These are phyloP conservation scores for Wickerhamomyces silvicola DNA, from an alignment of 805 yeast genomes.

Conservation along the genomic window DNA sequence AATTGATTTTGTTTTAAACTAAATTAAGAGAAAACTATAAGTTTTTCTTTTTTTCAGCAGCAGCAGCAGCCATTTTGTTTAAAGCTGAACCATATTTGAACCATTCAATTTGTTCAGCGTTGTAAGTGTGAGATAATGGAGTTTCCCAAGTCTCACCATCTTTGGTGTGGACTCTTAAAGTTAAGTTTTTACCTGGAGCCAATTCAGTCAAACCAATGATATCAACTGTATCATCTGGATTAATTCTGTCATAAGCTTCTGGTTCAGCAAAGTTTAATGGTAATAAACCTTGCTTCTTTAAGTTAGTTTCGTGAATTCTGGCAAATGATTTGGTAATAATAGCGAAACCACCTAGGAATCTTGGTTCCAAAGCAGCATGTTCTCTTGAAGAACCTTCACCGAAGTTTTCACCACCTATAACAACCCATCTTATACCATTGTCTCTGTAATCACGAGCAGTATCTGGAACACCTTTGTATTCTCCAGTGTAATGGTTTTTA, in stretches of 20 bases:
- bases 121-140: constrained; percentile 93
- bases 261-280: constrained; percentile 91
- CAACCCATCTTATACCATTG: constrained; percentile 91
- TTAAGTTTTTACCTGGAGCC: constrained; percentile 90
- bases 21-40: too few species aligned
- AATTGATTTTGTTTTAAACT: too few species aligned
- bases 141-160: constrained; percentile 83
- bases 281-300: constrained; percentile 98
- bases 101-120: constrained; percentile 96
- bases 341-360: constrained; percentile 97
- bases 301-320: constrained; percentile 98
- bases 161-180: constrained; percentile 64
- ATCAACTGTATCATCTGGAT: constrained; percentile 86
- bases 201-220: constrained; percentile 75
- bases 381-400: constrained; percentile 99
- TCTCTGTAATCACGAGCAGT: constrained; percentile 94
- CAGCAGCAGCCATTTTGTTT: constrained; percentile 76
- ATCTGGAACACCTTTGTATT: constrained; percentile 93
- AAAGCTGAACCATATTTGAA: constrained; percentile 98
- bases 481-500: constrained; percentile 87
- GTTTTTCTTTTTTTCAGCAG: constrained; percentile 8
- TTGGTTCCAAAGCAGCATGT: constrained; percentile 99
- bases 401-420: constrained; percentile 95
- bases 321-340: constrained; percentile 97
- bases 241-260: constrained; percentile 89